Evolutionary conservation across 129 eudicot genomes (phyloP).

Genomic region (Flaveria brownii): DNA sequence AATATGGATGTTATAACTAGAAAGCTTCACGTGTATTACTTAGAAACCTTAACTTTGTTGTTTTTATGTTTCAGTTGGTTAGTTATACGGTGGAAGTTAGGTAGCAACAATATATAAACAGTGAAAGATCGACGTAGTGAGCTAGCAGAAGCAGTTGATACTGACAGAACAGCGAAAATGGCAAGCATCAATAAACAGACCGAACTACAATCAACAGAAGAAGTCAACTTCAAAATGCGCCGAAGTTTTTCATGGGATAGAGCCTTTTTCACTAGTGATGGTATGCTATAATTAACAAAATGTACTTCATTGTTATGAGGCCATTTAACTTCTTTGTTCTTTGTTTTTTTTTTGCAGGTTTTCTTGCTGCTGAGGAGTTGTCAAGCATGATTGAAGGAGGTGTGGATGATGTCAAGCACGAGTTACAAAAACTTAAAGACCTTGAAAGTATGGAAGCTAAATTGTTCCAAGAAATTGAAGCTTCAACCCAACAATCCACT

Average conservation of each 20-base stretch:
- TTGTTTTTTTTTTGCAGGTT: slow-evolving; percentile 37
- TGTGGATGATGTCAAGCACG: slow-evolving; percentile 32
- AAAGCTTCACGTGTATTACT: no score
- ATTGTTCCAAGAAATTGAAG: slow-evolving; percentile 64
- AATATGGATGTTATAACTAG: no score
- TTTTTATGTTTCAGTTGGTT: background rate
- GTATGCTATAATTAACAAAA: slow-evolving; percentile 29
- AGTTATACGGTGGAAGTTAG: background rate
- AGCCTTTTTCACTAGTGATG: slow-evolving; percentile 77
- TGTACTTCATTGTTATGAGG: background rate
- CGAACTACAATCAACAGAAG: slow-evolving; percentile 29
- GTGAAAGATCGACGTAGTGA: slow-evolving; percentile 19
- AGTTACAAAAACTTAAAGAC: slow-evolving; percentile 51
- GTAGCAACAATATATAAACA: background rate
- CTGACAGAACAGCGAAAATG: slow-evolving; percentile 22
- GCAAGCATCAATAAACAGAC: slow-evolving; percentile 22
- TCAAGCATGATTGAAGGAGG: slow-evolving; percentile 65
- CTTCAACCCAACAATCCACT: slow-evolving; percentile 60
- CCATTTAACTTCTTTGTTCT: background rate
- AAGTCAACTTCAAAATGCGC: slow-evolving; percentile 56
- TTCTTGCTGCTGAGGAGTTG: slow-evolving; percentile 82
- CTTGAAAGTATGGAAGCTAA: slow-evolving; percentile 56
- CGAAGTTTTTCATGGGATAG: slow-evolving; percentile 86
- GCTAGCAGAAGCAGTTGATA: slow-evolving; percentile 31
- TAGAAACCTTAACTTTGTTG: background rate